phyloP scores from a whole-genome alignment of 2,329 filamentous ascomycete genomes.

The Pseudocercospora crystallina region DNA sequence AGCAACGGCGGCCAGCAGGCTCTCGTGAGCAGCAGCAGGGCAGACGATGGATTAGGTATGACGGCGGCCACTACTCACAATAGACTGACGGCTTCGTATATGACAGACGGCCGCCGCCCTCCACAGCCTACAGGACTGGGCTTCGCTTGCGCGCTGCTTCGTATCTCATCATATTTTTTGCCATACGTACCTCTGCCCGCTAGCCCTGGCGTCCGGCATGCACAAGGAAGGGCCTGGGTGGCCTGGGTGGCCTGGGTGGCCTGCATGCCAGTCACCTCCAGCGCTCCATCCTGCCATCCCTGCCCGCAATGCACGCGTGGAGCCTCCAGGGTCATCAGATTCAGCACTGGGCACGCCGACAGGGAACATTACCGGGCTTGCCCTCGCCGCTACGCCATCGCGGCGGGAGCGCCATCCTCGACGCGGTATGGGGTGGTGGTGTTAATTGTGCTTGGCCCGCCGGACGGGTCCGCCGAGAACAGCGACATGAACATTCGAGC shows the following conservation, averaged over 20 bases:
- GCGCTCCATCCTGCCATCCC: slow-evolving; percentile 2
- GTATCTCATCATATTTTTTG: neutral
- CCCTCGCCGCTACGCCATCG: slow-evolving; percentile 1
- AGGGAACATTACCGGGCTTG: slow-evolving; percentile 12
- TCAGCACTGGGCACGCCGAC: slow-evolving; percentile 1
- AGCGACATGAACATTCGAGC: too few relatives aligned
- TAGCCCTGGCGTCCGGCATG: slow-evolving; percentile 7
- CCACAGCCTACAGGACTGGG: too few relatives aligned
- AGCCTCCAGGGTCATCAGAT: neutral
- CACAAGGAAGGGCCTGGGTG: neutral
- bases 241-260: too few relatives aligned
- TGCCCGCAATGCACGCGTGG: slow-evolving; percentile 3
- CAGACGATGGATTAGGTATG: neutral
- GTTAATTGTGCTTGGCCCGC: neutral
- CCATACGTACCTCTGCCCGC: neutral
- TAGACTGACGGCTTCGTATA: too few relatives aligned
- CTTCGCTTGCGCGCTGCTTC: too few relatives aligned
- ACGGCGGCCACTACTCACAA: too few relatives aligned
- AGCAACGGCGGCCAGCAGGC: too few relatives aligned
- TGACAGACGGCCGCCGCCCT: too few relatives aligned
- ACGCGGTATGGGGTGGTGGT: slow-evolving; percentile 1
- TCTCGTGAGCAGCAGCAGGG: slow-evolving; percentile 9
- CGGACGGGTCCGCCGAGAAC: neutral
- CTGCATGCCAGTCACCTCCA: slow-evolving; percentile 11
- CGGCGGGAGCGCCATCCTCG: neutral